Percentiles rank a stretch among this genome's conserved stretches.
Evolutionary conservation across 306 rosid species (phyloP).

Genomic region (Gastrolobium bilobum): DNA sequence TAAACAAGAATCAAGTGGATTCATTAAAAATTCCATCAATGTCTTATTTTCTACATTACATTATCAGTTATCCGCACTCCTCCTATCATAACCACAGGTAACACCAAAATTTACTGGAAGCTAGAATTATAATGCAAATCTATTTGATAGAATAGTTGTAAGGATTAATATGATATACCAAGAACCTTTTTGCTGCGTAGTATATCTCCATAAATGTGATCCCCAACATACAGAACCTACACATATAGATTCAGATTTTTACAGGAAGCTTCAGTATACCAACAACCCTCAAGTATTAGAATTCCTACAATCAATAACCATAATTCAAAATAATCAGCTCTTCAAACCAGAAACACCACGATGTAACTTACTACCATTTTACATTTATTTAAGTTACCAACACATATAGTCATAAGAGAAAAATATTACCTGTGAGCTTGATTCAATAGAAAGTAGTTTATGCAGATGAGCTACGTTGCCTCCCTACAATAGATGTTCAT

Average conservation of each 20-base stretch:
- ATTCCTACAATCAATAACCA: constrained; percentile 30
- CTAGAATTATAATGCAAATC: constrained; percentile 10
- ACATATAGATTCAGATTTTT: constrained; percentile 23
- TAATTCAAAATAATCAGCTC: constrained; percentile 24
- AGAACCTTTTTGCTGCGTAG: constrained; percentile 97
- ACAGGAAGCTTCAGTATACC: constrained; percentile 26
- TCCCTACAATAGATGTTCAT: constrained; percentile 68
- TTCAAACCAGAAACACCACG: constrained; percentile 5
- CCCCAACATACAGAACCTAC: constrained; percentile 99
- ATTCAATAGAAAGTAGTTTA: constrained; percentile 86
- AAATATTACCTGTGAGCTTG: constrained; percentile 86
- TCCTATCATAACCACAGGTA: constrained; percentile 1
- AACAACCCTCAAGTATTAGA: constrained; percentile 34
- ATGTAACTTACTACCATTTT: neutral
- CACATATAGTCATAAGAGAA: constrained; percentile 13
- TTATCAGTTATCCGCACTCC: constrained; percentile 4
- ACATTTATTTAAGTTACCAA: neutral
- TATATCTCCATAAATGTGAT: constrained; percentile 98
- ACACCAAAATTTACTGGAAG: neutral
- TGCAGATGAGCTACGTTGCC: constrained; percentile 96
- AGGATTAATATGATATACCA: constrained; percentile 64
- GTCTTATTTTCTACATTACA: constrained; percentile 20
- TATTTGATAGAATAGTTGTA: constrained; percentile 1
- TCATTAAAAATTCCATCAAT: constrained; percentile 25
- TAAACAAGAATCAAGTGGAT: neutral